phyloP scores from a whole-genome alignment of 2,329 filamentous ascomycete genomes.

The Rutstroemia sydowiana region DNA sequence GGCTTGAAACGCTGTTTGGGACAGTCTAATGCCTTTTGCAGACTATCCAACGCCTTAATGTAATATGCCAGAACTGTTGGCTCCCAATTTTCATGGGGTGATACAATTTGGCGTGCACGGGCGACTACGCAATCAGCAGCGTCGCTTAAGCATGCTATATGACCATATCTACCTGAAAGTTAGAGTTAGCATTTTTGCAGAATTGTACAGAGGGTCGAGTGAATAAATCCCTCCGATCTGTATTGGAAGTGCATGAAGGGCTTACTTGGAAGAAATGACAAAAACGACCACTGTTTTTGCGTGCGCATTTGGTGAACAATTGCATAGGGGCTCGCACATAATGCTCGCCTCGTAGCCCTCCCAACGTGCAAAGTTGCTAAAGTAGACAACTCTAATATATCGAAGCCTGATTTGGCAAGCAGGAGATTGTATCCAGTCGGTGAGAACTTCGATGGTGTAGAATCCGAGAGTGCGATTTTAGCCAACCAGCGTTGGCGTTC shows the following conservation, averaged over 20 bases:
- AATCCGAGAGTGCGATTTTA: neutral
- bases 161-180: constrained; percentile 16
- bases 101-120: constrained; percentile 22
- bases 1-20: constrained; percentile 19
- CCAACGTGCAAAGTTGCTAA: constrained; percentile 25
- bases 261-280: constrained; percentile 23
- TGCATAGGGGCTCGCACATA: constrained; percentile 19
- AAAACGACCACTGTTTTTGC: constrained; percentile 24
- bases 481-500: constrained; percentile 1
- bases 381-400: constrained; percentile 25
- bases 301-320: constrained; percentile 21
- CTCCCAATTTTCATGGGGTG: constrained; percentile 14
- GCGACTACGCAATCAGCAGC: constrained; percentile 25
- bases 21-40: constrained; percentile 21
- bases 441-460: constrained; percentile 12
- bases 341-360: constrained; percentile 19
- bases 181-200: neutral
- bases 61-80: constrained; percentile 18
- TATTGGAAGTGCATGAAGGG: too few species aligned
- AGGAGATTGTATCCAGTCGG: constrained; percentile 24
- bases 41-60: constrained; percentile 19
- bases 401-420: constrained; percentile 21
- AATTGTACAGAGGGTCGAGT: neutral
- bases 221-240: too few species aligned
- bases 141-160: constrained; percentile 21